These are phyloP conservation scores for Bryum argenteum DNA, from an alignment of 225 moss, liverwort and hornwort species.

Conservation along the genomic window DNA sequence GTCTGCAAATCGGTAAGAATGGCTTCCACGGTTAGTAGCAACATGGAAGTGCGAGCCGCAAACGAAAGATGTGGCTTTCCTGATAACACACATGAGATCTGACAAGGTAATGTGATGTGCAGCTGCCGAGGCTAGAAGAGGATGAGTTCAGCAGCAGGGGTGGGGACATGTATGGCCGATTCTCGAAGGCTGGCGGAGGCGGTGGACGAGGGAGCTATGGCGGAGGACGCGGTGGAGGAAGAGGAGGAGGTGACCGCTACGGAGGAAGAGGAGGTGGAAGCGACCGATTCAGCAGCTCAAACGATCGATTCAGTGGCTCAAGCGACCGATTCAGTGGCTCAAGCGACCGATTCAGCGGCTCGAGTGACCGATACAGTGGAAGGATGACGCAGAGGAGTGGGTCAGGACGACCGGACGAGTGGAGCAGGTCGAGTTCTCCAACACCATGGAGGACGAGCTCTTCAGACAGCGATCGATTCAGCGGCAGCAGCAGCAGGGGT, in stretches of 20 bases:
- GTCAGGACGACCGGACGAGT: conserved; percentile 38
- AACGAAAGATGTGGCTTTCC: too few relatives aligned
- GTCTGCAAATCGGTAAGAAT: conserved; percentile 65
- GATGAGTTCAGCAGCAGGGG: conserved; percentile 56
- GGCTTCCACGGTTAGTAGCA: too few relatives aligned
- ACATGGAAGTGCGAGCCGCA: too few relatives aligned
- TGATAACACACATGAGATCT: not conserved
- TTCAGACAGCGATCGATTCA: conserved; percentile 31
- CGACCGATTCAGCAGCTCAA: conserved; percentile 38
- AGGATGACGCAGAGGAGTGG: conserved; percentile 41
- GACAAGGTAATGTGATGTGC: conserved; percentile 3
- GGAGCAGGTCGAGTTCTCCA: conserved; percentile 27
- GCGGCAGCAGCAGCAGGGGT: conserved; percentile 41
- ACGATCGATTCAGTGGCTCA: conserved; percentile 39
- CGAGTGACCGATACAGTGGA: not conserved
- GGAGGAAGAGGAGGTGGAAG: conserved; percentile 24
- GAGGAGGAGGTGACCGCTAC: conserved; percentile 39
- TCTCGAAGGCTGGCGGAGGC: conserved; percentile 51
- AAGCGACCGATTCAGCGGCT: conserved; percentile 16
- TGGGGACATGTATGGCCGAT: conserved; percentile 81
- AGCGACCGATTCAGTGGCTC: conserved; percentile 44
- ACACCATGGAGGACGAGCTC: conserved; percentile 33
- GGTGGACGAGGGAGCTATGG: conserved; percentile 56
- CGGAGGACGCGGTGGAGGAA: conserved; percentile 58
- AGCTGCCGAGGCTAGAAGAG: conserved; percentile 75